Percentiles rank a stretch among this genome's conserved stretches.
Evolutionary conservation across 2,329 filamentous ascomycete species (phyloP).

Genomic region (Curvularia verruculosa): DNA sequence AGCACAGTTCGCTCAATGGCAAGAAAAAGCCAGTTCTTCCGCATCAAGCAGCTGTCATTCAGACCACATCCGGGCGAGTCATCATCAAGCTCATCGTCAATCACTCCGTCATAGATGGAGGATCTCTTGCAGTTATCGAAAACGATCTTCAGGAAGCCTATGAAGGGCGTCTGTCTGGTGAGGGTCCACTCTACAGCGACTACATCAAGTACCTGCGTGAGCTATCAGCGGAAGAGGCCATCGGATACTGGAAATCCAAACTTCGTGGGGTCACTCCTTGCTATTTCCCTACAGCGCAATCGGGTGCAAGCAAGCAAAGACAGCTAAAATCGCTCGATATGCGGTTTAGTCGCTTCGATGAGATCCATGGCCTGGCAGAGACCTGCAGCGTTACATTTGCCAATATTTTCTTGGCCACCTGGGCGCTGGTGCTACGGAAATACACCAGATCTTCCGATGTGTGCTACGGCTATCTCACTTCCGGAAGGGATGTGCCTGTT

Average conservation of each 20-base stretch:
- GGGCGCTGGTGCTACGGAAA: constrained; percentile 40
- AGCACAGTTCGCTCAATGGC: constrained; percentile 35
- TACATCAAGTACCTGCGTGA: constrained; percentile 44
- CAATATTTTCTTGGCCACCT: constrained; percentile 42
- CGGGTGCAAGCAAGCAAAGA: constrained; percentile 31
- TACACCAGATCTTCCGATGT: constrained; percentile 42
- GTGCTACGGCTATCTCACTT: constrained; percentile 48
- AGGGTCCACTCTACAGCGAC: constrained; percentile 43
- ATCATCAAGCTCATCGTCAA: constrained; percentile 46
- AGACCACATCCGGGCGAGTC: constrained; percentile 36
- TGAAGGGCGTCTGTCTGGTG: constrained; percentile 28
- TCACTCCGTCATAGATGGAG: constrained; percentile 45
- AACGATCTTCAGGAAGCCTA: constrained; percentile 43
- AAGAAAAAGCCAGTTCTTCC: constrained; percentile 41
- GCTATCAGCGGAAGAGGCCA: constrained; percentile 26
- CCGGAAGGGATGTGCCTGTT: constrained; percentile 53
- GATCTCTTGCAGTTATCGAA: constrained; percentile 39
- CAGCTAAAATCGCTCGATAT: constrained; percentile 37
- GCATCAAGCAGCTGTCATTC: constrained; percentile 40
- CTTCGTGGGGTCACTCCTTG: constrained; percentile 40
- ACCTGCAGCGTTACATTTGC: constrained; percentile 37
- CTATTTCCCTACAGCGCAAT: constrained; percentile 39
- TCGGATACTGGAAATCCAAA: constrained; percentile 42
- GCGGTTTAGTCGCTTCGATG: constrained; percentile 37
- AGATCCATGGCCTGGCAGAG: constrained; percentile 39